These are phyloP conservation scores for Arxiozyma telluris DNA, from an alignment of 1,139 yeast genomes.

Conservation along the genomic window DNA sequence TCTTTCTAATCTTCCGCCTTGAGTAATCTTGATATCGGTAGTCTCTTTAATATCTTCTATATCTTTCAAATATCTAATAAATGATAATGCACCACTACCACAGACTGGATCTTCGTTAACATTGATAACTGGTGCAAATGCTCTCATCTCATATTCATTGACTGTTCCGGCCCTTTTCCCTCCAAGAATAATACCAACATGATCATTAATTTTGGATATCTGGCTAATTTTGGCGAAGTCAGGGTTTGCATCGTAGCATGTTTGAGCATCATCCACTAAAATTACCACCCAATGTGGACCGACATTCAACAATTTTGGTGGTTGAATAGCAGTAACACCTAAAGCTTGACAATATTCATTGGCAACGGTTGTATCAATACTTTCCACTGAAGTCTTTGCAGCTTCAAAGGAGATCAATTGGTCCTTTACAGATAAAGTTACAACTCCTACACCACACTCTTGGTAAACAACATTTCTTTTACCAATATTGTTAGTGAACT, in stretches of 20 bases:
- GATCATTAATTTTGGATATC: conserved; percentile 19
- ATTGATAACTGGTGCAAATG: conserved; percentile 35
- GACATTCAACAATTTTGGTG: conserved; percentile 24
- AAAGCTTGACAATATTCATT: conserved; percentile 12
- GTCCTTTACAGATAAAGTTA: conserved; percentile 28
- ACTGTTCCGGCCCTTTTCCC: conserved; percentile 29
- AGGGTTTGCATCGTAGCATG: conserved; percentile 31
- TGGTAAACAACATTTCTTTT: conserved; percentile 27
- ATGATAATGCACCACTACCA: conserved; percentile 41
- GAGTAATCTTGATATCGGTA: conserved; percentile 26
- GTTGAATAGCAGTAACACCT: conserved; percentile 24
- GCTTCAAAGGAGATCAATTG: conserved; percentile 22
- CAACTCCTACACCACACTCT: conserved; percentile 39
- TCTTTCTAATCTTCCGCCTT: conserved; percentile 34
- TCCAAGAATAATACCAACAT: conserved; percentile 35
- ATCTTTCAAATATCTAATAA: conserved; percentile 28
- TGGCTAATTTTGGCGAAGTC: conserved; percentile 24
- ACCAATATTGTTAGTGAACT: conserved; percentile 23
- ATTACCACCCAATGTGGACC: conserved; percentile 40
- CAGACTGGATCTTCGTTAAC: conserved; percentile 45
- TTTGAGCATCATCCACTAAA: conserved; percentile 28
- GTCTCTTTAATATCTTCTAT: conserved; percentile 13
- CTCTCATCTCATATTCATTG: conserved; percentile 31
- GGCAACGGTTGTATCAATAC: conserved; percentile 23
- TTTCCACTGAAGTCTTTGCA: conserved; percentile 14